Evolutionary conservation across 495 filamentous ascomycete species (phyloP).

Genomic region (Hapsidospora chrysogenum): DNA sequence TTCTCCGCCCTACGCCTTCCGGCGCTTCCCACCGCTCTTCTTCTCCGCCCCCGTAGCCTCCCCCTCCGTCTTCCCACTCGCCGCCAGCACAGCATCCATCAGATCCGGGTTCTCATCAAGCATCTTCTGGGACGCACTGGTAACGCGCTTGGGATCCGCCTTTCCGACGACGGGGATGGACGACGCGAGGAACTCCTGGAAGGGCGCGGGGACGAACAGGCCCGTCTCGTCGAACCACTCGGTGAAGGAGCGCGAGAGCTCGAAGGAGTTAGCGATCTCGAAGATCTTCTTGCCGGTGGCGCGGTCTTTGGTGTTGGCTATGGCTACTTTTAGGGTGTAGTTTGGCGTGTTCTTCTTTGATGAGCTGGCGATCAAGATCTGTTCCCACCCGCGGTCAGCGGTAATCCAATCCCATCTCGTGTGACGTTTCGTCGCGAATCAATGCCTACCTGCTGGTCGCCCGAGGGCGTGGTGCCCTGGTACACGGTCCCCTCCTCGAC

Average conservation of each 20-base stretch:
- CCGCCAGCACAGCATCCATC: constrained; percentile 21
- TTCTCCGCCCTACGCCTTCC: constrained; percentile 30
- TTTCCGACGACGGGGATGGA: constrained; percentile 50
- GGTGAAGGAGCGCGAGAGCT: constrained; percentile 52
- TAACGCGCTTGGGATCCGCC: constrained; percentile 43
- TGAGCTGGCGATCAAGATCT: constrained; percentile 52
- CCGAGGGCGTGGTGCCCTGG: constrained; percentile 36
- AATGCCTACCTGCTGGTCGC: constrained; percentile 13
- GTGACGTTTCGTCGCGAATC: neutral
- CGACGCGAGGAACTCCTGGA: constrained; percentile 63
- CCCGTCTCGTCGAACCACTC: constrained; percentile 77
- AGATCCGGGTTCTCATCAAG: constrained; percentile 19
- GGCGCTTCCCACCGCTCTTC: constrained; percentile 27
- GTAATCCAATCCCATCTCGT: neutral
- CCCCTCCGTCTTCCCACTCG: constrained; percentile 10
- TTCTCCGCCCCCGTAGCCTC: constrained; percentile 8
- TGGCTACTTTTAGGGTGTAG: constrained; percentile 68
- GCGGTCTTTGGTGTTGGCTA: constrained; percentile 27
- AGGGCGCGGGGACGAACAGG: constrained; percentile 64
- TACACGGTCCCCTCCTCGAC: constrained; percentile 76
- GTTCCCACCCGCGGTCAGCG: constrained; percentile 1
- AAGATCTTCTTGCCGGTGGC: constrained; percentile 28
- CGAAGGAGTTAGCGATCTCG: constrained; percentile 49
- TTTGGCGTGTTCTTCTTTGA: constrained; percentile 61
- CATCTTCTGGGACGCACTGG: constrained; percentile 6